Conservation (phyloP, 441 rosid genomes). For the Breynia disticha region DNA sequence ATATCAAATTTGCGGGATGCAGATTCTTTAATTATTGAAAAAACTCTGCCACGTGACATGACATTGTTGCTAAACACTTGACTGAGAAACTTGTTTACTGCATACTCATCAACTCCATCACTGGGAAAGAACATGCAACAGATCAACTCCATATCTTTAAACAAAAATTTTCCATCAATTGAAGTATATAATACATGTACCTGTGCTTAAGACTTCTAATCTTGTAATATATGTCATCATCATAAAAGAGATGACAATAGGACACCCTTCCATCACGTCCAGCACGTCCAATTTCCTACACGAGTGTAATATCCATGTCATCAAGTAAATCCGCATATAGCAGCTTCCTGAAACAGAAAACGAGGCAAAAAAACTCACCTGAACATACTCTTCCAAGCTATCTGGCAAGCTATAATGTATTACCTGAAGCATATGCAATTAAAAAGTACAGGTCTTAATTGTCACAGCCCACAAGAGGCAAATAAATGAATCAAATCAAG, state of each 20-base stretch:
- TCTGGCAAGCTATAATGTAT: constrained; percentile 91
- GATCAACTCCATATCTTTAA: constrained; percentile 17
- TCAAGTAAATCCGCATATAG: constrained; percentile 12
- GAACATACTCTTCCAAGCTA: constrained; percentile 97
- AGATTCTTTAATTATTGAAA: constrained; percentile 61
- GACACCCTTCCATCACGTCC: constrained; percentile 92
- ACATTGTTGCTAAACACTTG: constrained; percentile 48
- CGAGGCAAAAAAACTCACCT: constrained; percentile 36
- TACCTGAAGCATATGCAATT: constrained; percentile 39
- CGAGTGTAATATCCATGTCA: constrained; percentile 11
- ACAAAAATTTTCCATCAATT: constrained; percentile 7
- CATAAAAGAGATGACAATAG: constrained; percentile 78
- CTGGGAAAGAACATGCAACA: constrained; percentile 34
- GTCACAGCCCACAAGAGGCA: not conserved
- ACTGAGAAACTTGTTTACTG: constrained; percentile 66
- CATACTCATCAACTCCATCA: constrained; percentile 91
- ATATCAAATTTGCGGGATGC: constrained; percentile 75
- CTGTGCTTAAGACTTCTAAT: constrained; percentile 88
- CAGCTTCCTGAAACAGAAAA: constrained; percentile 9
- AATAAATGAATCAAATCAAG: constrained; percentile 9
- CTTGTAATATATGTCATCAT: constrained; percentile 64
- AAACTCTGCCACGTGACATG: constrained; percentile 36
- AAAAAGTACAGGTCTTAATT: constrained; percentile 4
- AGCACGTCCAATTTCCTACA: constrained; percentile 88
- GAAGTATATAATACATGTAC: constrained; percentile 23